Evolutionary conservation across 768 basidiomycete species (phyloP).

Genomic region (Auricularia sp.): DNA sequence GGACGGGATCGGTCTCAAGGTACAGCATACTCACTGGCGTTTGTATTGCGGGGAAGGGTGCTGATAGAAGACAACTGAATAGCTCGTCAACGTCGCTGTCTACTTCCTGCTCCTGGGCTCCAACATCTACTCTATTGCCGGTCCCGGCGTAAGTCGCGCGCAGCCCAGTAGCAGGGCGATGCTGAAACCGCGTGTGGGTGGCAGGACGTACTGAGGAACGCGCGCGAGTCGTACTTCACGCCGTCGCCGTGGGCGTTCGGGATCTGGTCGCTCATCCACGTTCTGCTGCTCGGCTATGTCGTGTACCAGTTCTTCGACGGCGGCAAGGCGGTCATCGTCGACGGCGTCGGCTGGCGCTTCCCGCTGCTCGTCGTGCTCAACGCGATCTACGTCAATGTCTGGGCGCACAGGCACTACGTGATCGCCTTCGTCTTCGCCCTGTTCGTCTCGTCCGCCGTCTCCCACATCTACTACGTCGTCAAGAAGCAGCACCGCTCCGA

Average conservation of each 20-base stretch:
- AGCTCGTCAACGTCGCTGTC: constrained; percentile 68
- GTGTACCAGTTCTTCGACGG: constrained; percentile 78
- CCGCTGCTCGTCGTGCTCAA: constrained; percentile 81
- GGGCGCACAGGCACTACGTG: constrained; percentile 68
- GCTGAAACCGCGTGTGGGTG: not conserved
- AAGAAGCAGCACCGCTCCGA: constrained; percentile 74
- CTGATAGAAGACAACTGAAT: no score
- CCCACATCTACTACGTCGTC: constrained; percentile 88
- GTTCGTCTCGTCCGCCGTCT: constrained; percentile 68
- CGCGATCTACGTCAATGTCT: constrained; percentile 80
- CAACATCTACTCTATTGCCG: constrained; percentile 78
- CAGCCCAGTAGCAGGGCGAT: no score
- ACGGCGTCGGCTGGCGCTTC: constrained; percentile 87
- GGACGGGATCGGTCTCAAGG: constrained; percentile 78
- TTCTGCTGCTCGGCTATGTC: constrained; percentile 82
- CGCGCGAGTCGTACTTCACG: constrained; percentile 85
- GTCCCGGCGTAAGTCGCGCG: constrained; percentile 32
- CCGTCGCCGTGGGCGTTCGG: constrained; percentile 91
- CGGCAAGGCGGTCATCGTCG: constrained; percentile 72
- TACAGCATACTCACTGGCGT: constrained; percentile 13
- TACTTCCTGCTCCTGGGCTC: constrained; percentile 84
- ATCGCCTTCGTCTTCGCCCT: constrained; percentile 79
- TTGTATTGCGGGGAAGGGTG: no score
- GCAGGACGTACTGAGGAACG: constrained; percentile 50
- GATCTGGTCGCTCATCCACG: constrained; percentile 79